These are phyloP conservation scores for Paraglomus brasilianum DNA, from an alignment of 192 early-diverging fungal species.

Conservation along the genomic window DNA sequence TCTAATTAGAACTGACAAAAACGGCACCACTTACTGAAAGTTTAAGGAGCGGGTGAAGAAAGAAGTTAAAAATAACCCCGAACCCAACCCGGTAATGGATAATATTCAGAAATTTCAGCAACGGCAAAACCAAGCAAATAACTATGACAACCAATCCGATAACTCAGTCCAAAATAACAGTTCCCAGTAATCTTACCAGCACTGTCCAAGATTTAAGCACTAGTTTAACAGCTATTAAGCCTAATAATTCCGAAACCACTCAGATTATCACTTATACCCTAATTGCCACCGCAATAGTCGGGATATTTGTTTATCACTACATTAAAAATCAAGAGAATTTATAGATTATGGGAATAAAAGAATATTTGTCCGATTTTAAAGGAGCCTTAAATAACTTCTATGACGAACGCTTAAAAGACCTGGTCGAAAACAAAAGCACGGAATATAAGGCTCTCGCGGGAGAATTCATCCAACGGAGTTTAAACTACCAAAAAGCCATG, in stretches of 20 bases:
- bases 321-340: slow-evolving; percentile 7
- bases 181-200: neutral
- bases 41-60: neutral
- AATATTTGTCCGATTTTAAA: slow-evolving; percentile 2
- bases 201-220: neutral
- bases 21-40: neutral
- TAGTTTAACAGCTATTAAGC: neutral
- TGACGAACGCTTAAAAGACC: neutral
- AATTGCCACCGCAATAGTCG: neutral
- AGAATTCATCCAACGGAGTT: too few species aligned
- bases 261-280: slow-evolving; percentile 3
- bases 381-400: neutral
- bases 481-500: too few species aligned
- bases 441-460: too few species aligned
- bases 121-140: neutral
- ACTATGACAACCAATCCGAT: too few species aligned
- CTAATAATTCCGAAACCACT: neutral
- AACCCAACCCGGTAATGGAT: neutral
- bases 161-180: too few species aligned
- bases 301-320: slow-evolving; percentile 23
- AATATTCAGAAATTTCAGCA: neutral
- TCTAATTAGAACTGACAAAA: neutral
- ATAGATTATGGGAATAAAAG: neutral
- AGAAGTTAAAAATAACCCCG: neutral
- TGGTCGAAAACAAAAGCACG: neutral